Conservation (phyloP, 1,284 basidiomycete species). For the Ustilago shanxiensis region DNA sequence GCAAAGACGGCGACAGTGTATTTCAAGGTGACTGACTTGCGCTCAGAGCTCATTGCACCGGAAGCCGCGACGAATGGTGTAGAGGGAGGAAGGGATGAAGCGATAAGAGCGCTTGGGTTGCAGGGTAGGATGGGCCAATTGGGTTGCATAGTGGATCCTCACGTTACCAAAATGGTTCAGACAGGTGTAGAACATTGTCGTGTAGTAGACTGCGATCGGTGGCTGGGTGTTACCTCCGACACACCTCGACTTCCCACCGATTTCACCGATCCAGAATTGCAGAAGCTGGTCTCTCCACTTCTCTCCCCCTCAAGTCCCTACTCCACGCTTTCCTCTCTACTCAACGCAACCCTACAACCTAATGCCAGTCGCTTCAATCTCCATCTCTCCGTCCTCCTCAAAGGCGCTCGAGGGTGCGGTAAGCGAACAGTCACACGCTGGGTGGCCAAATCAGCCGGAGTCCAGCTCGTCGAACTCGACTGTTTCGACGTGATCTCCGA, state of each 20-base stretch:
- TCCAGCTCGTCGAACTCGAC: constrained; percentile 88
- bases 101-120: constrained; percentile 34
- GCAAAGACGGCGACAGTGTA: constrained; percentile 74
- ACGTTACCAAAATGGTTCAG: constrained; percentile 80
- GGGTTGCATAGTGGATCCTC: constrained; percentile 78
- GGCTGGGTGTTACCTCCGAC: constrained; percentile 73
- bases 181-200: constrained; percentile 80
- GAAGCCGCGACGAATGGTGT: constrained; percentile 59
- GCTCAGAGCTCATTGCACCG: constrained; percentile 75
- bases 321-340: constrained; percentile 45
- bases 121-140: constrained; percentile 75
- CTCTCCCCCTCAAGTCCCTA: constrained; percentile 44
- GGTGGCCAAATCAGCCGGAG: constrained; percentile 78
- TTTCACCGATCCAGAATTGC: constrained; percentile 8
- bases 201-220: constrained; percentile 77
- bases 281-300: constrained; percentile 37
- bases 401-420: constrained; percentile 80
- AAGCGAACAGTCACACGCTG: constrained; percentile 77
- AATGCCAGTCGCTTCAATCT: constrained; percentile 56
- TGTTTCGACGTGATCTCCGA: constrained; percentile 89
- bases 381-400: constrained; percentile 75
- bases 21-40: constrained; percentile 84
- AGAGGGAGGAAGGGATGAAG: constrained; percentile 38
- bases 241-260: constrained; percentile 48
- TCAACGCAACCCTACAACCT: constrained; percentile 61